A percentile compares a stretch with the other conserved stretches of the same genome.
Conservation (phyloP, 2,329 filamentous ascomycete genomes). For the Talaromyces amestolkiae region DNA sequence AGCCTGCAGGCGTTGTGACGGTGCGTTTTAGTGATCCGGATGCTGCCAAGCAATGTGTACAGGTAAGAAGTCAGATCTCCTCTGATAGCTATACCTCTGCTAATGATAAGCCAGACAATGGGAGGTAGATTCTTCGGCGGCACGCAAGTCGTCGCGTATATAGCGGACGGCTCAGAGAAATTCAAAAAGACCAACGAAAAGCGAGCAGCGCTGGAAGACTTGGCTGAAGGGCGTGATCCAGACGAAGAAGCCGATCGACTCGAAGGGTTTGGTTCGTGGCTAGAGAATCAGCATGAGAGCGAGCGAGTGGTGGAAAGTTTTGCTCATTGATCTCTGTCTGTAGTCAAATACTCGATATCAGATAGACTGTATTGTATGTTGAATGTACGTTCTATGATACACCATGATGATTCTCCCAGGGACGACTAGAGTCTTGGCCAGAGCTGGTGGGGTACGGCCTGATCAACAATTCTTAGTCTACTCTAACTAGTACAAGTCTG, state of each 20-base stretch:
- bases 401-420: neutral
- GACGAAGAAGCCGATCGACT: constrained; percentile 46
- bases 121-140: constrained; percentile 77
- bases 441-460: constrained; percentile 7
- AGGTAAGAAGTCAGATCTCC: constrained; percentile 36
- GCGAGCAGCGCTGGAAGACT: constrained; percentile 43
- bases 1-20: constrained; percentile 78
- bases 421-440: constrained; percentile 3
- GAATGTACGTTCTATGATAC: neutral
- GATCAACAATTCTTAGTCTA: neutral
- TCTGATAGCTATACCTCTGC: neutral
- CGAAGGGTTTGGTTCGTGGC: constrained; percentile 50
- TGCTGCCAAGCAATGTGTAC: constrained; percentile 69
- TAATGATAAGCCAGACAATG: constrained; percentile 55
- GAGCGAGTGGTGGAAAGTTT: constrained; percentile 26
- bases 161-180: constrained; percentile 68
- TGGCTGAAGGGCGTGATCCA: constrained; percentile 46
- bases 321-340: constrained; percentile 1
- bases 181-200: constrained; percentile 65
- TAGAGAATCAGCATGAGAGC: constrained; percentile 34
- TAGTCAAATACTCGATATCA: neutral
- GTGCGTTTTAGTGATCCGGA: constrained; percentile 74
- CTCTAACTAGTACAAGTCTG: neutral
- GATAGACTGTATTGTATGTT: neutral
- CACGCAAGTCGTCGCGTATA: constrained; percentile 66